Evolutionary conservation across 495 filamentous ascomycete species (phyloP), one percentile per base, ranked within the genome.

Genomic region (Penicillium argentinense): DNA sequence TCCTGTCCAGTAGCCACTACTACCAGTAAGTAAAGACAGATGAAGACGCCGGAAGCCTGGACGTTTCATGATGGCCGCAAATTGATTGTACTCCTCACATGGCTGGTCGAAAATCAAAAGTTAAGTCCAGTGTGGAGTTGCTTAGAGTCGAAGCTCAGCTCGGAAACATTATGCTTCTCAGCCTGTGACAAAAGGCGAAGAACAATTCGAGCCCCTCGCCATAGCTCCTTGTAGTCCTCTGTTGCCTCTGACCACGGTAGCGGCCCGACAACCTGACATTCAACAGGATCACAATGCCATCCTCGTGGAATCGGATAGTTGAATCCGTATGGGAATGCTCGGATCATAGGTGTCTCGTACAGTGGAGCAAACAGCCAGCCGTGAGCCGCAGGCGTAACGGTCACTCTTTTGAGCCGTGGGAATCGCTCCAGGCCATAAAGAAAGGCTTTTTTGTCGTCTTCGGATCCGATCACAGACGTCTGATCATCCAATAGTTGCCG

Each of bases 301-400:
- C 54, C 57, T n/a, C 57, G 55, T 5, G 50, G 55, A 36, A 64
- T 59, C 11, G 54, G 56, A 40, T 68, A 68, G 36, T 64, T 62
- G 21, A 64, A 64, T 21, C 54, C 56, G 21, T 45, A 41, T 32
- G 60, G 58, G 30, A 69, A 64, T 18, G 44, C 44, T 19, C 58
- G 60, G 21, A 69, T 66, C 53, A 62, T 66, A 12, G 60, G 61
- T 19, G 63, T 69, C 36, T 63, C 43, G 39, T 66, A 66, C 9
- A 64, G 36, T n/a, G 60, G 63, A 21, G 48, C 11, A 38, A 57
- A 61, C 3, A 60, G 18, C 45, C 50, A 53, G 14, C 66, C 59
- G 34, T 67, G 61, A 1, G 61, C 51, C 19, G 58, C 59, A 42
- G 61, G 54, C 11, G 66, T 66, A 33, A 69, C 30, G 16, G 56